Base-by-base conservation (phyloP, 179 eudicot genomes). In the Nepenthes alata region DNA sequence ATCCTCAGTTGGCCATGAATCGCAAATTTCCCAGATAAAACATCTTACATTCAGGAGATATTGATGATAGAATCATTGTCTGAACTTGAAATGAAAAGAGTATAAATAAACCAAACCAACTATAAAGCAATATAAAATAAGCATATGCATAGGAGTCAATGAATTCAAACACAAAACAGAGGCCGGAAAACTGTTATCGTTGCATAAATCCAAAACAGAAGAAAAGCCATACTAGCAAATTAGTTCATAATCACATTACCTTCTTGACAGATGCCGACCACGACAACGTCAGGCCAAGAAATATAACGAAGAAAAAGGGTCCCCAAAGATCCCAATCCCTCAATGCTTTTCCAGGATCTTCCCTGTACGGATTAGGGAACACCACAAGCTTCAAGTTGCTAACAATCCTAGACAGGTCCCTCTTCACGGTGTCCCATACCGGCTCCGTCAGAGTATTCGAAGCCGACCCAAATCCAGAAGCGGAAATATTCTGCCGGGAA, bases 241-340 rank as follows among this genome's bases (percentile, higher is more conserved):
- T 25, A 25, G 25, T 25, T 25, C 25, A 25, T 25, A 25, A 25
- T 25, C 25, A 25, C 25, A 8, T 63, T 39, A 86, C 97, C 91
- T 91, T 91, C 70, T 91, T 84, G 41, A 88, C 87, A 12, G 97
- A 89, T 48, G 97, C 97, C 8, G 97, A 91, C 97, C 97, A 91
- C 4, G 97, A 91, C 48, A 91, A 73, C 8, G 80, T 65, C 47
- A 91, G 89, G 2, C 97, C 97, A 5, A 91, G 82, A 68, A 91
- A 91, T 47, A 91, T 96, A 75, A 91, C 86, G 64, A 91, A 91
- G 83, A 88, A 84, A 59, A 91, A 91, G 0, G 97, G 97, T 0
- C 97, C 97, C 97, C 97, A 91, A 5, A 91, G 85, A 82, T 91
- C 97, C 97, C 97, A 91, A 77, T 91, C 97, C 59, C 97, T 70